Percentiles rank a stretch among this genome's conserved stretches.
phyloP scores from a whole-genome alignment of 2,329 filamentous ascomycete genomes.

The Microdochium bolleyi region DNA sequence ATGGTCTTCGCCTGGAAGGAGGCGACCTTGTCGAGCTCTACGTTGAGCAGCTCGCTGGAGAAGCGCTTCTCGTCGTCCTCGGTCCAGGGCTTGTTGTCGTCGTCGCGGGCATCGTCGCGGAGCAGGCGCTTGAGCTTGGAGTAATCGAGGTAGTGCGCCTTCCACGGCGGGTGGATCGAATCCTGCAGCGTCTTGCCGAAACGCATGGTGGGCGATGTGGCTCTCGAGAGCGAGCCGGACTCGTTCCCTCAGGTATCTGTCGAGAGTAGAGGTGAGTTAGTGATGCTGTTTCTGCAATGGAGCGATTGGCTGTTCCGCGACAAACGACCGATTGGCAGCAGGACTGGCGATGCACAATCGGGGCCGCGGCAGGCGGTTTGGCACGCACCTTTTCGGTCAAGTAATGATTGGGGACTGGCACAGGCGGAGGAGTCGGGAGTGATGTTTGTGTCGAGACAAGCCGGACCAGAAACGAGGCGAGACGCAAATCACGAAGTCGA shows the following conservation, averaged over 20 bases:
- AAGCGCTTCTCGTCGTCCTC: slow-evolving; percentile 90
- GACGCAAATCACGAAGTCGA: too few species aligned
- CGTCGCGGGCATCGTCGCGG: slow-evolving; percentile 59
- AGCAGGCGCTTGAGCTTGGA: slow-evolving; percentile 83
- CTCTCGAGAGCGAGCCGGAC: neutral
- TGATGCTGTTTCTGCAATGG: too few species aligned
- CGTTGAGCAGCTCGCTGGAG: slow-evolving; percentile 90
- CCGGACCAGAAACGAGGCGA: too few species aligned
- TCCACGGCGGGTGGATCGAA: slow-evolving; percentile 80
- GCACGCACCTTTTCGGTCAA: too few species aligned
- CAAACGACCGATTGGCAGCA: too few species aligned
- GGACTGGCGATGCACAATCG: too few species aligned
- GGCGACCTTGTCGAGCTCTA: slow-evolving; percentile 91
- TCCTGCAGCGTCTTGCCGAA: slow-evolving; percentile 84
- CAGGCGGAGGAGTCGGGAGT: too few species aligned
- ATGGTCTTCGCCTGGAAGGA: slow-evolving; percentile 79
- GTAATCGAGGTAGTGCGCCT: slow-evolving; percentile 93
- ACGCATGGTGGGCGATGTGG: slow-evolving; percentile 54
- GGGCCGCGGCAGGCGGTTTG: too few species aligned
- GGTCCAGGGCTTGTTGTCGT: slow-evolving; percentile 69
- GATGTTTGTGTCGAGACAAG: too few species aligned
- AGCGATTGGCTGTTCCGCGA: too few species aligned
- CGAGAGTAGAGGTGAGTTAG: neutral
- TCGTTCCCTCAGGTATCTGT: neutral
- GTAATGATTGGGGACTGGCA: too few species aligned